Evolutionary conservation across 179 eudicot genomes (phyloP), one percentile per base, ranked within the genome.

Genomic region (Vitellaria paradoxa): DNA sequence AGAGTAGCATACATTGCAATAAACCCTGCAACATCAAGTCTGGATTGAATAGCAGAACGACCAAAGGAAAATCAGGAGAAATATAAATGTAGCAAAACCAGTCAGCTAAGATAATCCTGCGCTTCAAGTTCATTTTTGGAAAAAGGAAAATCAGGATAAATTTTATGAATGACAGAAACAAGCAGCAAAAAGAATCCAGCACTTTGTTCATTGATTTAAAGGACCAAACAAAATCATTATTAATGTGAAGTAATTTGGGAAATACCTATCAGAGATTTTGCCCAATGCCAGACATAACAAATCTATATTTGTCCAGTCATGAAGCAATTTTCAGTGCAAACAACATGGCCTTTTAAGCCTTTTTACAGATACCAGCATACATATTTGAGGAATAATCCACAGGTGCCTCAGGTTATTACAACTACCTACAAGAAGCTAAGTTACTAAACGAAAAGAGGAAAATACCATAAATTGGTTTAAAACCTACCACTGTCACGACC

Each of bases 401-500:
- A 17, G 30, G 40, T 23, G 47, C 26, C 26, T 30, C 10, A 6
- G 23, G 64, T 65, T 14, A 64, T 52, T 20, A 24, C 65, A 76
- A 68, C 62, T 26, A 24, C 40, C 14, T 21, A 13, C 24, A 12
- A 55, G 62, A 12, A 64, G 13, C 15, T 45, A 56, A 24, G 3
- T 18, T 2, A 30, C 3, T 18, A 15, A 40, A 21, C 10, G 23
- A 40, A 20, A 15, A 64, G 69, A 46, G 13, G 18, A 49, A 24
- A 12, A 63, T 9, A 68, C 14, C 9, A 24, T 59, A 17, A 9
- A 53, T 56, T 17, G 70, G 42, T 24, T n/a, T 8, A 17, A 72
- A 72, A 42, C 89, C 70, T 86, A 94, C 99, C 99, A 72, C 97
- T 91, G 76, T 93, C 78, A 50, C 97, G 96, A 64, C 99, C 99